phyloP scores from a whole-genome alignment of 495 filamentous ascomycete genomes.

The Umbilicaria muhlenbergii region DNA sequence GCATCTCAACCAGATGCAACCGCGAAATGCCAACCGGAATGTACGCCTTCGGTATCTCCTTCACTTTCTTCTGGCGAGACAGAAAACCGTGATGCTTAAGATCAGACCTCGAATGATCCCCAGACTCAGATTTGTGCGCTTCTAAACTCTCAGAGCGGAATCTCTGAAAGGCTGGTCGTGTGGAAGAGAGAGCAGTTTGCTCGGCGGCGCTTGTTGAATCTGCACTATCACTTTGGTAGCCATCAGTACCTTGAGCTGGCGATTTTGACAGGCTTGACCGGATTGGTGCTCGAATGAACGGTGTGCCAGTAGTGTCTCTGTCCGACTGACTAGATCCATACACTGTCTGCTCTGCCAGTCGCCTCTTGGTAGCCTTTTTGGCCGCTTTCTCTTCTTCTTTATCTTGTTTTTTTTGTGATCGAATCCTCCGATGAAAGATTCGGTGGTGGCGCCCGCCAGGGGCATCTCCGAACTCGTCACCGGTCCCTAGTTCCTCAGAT shows the following conservation, averaged over 20 bases:
- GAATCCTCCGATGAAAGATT: neutral
- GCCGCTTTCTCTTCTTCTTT: constrained; percentile 1
- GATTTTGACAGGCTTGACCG: constrained; percentile 4
- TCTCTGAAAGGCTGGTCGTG: constrained; percentile 6
- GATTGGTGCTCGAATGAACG: constrained; percentile 21
- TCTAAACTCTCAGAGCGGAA: neutral
- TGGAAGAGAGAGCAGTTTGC: constrained; percentile 13
- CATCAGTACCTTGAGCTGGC: neutral
- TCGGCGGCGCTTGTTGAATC: constrained; percentile 5
- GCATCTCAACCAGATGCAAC: constrained; percentile 43
- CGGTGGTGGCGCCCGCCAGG: too few relatives aligned
- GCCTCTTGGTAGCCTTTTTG: neutral
- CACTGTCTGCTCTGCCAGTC: neutral
- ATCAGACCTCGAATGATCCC: too few relatives aligned
- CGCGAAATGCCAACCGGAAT: constrained; percentile 66
- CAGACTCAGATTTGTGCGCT: neutral
- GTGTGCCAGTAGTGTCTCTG: constrained; percentile 21
- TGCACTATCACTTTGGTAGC: constrained; percentile 3
- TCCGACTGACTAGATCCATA: constrained; percentile 14
- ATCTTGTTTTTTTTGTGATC: constrained; percentile 5
- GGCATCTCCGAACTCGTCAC: constrained; percentile 3
- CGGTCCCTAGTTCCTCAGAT: constrained; percentile 6
- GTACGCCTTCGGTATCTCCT: constrained; percentile 16
- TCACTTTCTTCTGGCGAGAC: constrained; percentile 7
- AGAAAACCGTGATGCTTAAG: neutral